Conservation (phyloP, 768 basidiomycete species). For the Nidularia sp. region DNA sequence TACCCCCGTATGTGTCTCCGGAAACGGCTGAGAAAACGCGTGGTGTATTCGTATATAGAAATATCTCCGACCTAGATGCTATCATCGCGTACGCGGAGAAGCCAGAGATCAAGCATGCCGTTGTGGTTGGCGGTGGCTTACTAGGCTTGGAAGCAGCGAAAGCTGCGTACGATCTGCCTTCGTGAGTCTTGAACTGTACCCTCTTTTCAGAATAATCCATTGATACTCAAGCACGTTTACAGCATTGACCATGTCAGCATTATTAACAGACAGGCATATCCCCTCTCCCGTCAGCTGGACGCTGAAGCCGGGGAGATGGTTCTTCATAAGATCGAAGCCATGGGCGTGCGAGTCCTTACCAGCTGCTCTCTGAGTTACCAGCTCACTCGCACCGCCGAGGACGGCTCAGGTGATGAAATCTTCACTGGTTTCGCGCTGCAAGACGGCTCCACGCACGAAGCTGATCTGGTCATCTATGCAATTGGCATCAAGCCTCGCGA, state of each 20-base stretch:
- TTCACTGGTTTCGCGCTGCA: conserved; percentile 48
- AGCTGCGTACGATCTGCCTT: conserved; percentile 55
- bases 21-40: conserved; percentile 31
- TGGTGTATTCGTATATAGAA: conserved; percentile 72
- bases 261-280: conserved; percentile 46
- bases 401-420: conserved; percentile 16
- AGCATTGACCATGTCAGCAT: conserved; percentile 46
- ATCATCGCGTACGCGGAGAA: conserved; percentile 57
- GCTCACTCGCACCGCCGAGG: conserved; percentile 16
- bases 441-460: conserved; percentile 39
- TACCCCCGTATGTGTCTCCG: conserved; percentile 53
- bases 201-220: conserved; percentile 6
- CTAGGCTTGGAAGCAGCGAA: conserved; percentile 76
- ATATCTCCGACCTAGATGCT: conserved; percentile 60
- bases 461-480: conserved; percentile 60
- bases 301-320: conserved; percentile 57
- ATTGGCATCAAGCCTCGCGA: conserved; percentile 72
- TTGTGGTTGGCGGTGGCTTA: conserved; percentile 67
- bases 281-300: conserved; percentile 58
- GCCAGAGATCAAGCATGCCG: conserved; percentile 39
- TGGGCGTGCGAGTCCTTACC: conserved; percentile 56
- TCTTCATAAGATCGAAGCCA: conserved; percentile 49
- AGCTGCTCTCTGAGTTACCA: conserved; percentile 27
- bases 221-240: neutral
- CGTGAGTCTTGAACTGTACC: conserved; percentile 10